Evolutionary conservation across 768 basidiomycete genomes (phyloP), one percentile per base, ranked within the genome.

Genomic region (Auriculariales sp.): DNA sequence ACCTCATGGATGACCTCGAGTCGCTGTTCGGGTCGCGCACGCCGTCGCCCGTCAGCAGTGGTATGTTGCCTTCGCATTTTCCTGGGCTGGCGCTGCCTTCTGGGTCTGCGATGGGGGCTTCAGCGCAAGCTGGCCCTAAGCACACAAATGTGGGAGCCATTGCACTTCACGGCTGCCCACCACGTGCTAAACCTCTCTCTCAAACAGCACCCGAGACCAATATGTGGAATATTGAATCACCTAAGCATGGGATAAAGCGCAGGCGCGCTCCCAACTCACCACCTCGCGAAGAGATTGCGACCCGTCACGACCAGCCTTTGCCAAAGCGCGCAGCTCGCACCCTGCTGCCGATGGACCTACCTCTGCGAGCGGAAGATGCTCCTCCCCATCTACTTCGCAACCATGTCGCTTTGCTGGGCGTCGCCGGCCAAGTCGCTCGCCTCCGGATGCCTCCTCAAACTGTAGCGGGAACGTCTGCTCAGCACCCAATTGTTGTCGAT

Each of bases 141-240:
- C 66, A 67, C 72, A 79, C 74, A 83, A 83, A 89, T 77, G 86
- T 89, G 85, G 85, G 84, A 85, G 82, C 85, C 83, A 87, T 87
- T 88, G 86, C 86, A 88, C 86, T 88, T 85, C 83, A 83, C 87
- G 86, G 85, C 78, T n/a, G n/a, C n/a, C n/a, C n/a, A n/a, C n/a
- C n/a, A n/a, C n/a, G n/a, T n/a, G n/a, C n/a, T n/a, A n/a, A n/a
- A n/a, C n/a, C n/a, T n/a, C n/a, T n/a, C n/a, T n/a, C n/a, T n/a
- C n/a, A n/a, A n/a, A n/a, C n/a, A n/a, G n/a, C n/a, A n/a, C n/a
- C n/a, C n/a, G n/a, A n/a, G n/a, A n/a, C n/a, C n/a, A n/a, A n/a
- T n/a, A n/a, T n/a, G n/a, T n/a, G n/a, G n/a, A n/a, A n/a, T n/a
- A n/a, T n/a, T n/a, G n/a, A n/a, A n/a, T n/a, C n/a, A n/a, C n/a